Conservation (phyloP, 2,329 filamentous ascomycete species). For the Neobulgaria alba region DNA sequence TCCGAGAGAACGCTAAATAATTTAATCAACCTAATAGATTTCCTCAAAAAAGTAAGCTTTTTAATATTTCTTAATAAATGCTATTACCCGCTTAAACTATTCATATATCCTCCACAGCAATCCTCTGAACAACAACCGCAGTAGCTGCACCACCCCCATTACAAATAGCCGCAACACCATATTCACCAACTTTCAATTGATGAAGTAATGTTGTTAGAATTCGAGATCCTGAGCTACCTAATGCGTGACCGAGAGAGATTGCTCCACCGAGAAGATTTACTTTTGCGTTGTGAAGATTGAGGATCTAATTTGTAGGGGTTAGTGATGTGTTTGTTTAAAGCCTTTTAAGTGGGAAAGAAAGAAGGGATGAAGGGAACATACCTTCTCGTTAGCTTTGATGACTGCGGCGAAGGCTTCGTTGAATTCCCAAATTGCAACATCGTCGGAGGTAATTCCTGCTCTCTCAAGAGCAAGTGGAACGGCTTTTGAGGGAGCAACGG, state of each 20-base stretch:
- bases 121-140: conserved; percentile 81
- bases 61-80: background rate
- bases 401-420: conserved; percentile 97
- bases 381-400: conserved; percentile 89
- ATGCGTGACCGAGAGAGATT: conserved; percentile 83
- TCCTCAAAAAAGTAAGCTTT: background rate
- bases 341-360: background rate
- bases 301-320: conserved; percentile 15
- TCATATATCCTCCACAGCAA: conserved; percentile 38
- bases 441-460: conserved; percentile 82
- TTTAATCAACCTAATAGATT: background rate
- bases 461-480: conserved; percentile 83
- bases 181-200: conserved; percentile 82
- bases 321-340: conserved; percentile 2
- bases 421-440: conserved; percentile 95
- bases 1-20: no score
- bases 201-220: conserved; percentile 87
- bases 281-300: conserved; percentile 68
- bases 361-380: conserved; percentile 27
- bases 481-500: conserved; percentile 82
- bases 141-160: conserved; percentile 92
- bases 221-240: conserved; percentile 87
- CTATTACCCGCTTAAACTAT: conserved; percentile 1
- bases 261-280: conserved; percentile 88
- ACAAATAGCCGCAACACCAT: conserved; percentile 92